A percentile compares a stretch with the other conserved stretches of the same genome.
These are phyloP conservation scores for Strobilomyces echinocephalus DNA, from an alignment of 768 basidiomycete species.

Conservation along the genomic window DNA sequence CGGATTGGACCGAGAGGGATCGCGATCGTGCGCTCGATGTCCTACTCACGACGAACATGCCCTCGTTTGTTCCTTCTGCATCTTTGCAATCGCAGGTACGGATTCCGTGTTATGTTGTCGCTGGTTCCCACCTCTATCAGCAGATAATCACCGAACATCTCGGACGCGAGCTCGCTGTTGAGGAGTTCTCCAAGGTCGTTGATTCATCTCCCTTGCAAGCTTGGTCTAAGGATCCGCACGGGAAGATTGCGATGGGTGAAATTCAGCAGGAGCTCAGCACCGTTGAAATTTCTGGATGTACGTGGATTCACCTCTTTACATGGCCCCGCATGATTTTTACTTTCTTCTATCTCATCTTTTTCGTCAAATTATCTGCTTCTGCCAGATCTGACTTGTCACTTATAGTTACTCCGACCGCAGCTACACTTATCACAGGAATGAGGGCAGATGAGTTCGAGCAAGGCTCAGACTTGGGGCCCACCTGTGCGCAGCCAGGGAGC, in stretches of 20 bases:
- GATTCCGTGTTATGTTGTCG: too few species aligned
- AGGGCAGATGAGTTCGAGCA: not conserved
- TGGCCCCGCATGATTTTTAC: not conserved
- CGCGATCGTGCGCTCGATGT: not conserved
- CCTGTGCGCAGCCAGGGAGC: not conserved
- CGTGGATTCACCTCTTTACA: not conserved
- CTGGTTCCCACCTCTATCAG: not conserved
- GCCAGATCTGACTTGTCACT: not conserved
- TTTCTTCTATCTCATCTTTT: not conserved
- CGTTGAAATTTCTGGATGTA: not conserved
- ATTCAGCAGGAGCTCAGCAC: not conserved
- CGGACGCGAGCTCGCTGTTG: not conserved
- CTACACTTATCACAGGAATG: not conserved
- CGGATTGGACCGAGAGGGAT: not conserved
- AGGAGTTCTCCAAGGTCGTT: not conserved
- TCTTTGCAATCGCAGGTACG: not conserved
- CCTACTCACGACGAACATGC: not conserved
- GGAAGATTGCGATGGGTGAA: not conserved
- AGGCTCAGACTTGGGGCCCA: not conserved
- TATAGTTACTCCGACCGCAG: too few species aligned
- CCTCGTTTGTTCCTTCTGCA: not conserved
- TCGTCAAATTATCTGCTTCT: not conserved
- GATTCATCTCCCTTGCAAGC: not conserved
- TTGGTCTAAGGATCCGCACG: too few species aligned
- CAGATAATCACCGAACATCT: not conserved